Evolutionary conservation across 176 grass and related monocot genomes (phyloP).

Genomic region (Tillandsia fasciculata): DNA sequence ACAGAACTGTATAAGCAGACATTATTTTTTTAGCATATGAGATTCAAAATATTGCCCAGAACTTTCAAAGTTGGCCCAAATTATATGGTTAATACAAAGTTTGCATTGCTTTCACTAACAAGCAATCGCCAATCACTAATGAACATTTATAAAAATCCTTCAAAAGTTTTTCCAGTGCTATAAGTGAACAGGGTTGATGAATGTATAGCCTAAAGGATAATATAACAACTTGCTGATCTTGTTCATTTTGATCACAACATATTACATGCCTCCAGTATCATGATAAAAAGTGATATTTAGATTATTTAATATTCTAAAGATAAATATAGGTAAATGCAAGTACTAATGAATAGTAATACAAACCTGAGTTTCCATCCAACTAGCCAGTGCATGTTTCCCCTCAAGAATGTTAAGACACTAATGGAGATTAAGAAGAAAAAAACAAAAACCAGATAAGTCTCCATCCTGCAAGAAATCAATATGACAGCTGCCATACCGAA

Average conservation of each 20-base stretch:
- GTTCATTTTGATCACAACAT: neutral
- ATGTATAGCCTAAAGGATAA: neutral
- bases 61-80: neutral
- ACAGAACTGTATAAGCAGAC: neutral
- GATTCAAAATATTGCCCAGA: neutral
- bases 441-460: neutral
- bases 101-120: neutral
- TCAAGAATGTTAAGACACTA: slow-evolving; percentile 64
- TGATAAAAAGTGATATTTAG: neutral
- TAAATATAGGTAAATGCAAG: neutral
- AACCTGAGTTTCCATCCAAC: slow-evolving; percentile 29
- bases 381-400: slow-evolving; percentile 32
- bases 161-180: too few species aligned
- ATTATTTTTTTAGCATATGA: neutral
- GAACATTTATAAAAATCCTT: neutral
- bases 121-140: neutral
- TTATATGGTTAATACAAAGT: neutral
- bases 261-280: neutral
- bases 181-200: too few species aligned
- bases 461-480: neutral
- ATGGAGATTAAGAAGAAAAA: slow-evolving; percentile 18
- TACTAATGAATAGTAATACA: neutral
- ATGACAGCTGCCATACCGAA: slow-evolving; percentile 12
- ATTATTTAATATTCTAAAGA: neutral
- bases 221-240: neutral